A percentile compares a stretch with the other conserved stretches of the same genome.
Conservation (phyloP, 106 monocot species). For the Narthecium ossifragum region DNA sequence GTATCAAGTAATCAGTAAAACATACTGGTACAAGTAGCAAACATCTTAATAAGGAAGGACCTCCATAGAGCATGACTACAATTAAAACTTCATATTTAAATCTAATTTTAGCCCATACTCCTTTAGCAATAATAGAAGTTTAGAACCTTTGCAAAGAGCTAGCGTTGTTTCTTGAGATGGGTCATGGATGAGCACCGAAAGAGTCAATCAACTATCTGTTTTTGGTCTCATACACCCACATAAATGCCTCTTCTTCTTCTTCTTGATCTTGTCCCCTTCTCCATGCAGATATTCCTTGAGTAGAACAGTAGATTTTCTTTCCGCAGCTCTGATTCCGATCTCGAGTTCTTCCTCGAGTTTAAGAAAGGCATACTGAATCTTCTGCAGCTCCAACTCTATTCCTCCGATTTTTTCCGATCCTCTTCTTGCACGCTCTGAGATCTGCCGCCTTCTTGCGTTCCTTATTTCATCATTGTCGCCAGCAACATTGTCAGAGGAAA, state of each 20-base stretch:
- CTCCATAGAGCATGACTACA: no score
- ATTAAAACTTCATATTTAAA: no score
- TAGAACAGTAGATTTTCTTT: slow-evolving; percentile 28
- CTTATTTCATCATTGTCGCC: slow-evolving; percentile 17
- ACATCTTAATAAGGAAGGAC: no score
- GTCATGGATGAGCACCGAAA: no score
- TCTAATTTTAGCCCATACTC: no score
- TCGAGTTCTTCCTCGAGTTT: slow-evolving; percentile 64
- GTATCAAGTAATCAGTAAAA: no score
- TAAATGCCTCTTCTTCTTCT: slow-evolving; percentile 16
- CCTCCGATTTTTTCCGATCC: slow-evolving; percentile 69
- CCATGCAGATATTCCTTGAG: slow-evolving; percentile 67
- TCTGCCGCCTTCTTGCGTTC: slow-evolving; percentile 20
- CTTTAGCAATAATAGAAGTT: no score
- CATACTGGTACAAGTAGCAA: no score
- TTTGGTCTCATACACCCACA: slow-evolving; percentile 46
- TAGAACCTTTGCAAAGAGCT: no score
- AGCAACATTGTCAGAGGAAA: slow-evolving; percentile 3
- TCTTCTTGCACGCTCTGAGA: slow-evolving; percentile 38
- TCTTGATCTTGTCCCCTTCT: slow-evolving; percentile 15
- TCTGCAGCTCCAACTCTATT: slow-evolving; percentile 79
- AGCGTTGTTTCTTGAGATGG: no score
- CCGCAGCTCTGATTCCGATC: slow-evolving; percentile 13
- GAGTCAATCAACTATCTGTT: slow-evolving; percentile 18
- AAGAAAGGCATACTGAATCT: slow-evolving; percentile 57